Conservation (phyloP, 257 asterid genomes). For the Agastache rugosa region DNA sequence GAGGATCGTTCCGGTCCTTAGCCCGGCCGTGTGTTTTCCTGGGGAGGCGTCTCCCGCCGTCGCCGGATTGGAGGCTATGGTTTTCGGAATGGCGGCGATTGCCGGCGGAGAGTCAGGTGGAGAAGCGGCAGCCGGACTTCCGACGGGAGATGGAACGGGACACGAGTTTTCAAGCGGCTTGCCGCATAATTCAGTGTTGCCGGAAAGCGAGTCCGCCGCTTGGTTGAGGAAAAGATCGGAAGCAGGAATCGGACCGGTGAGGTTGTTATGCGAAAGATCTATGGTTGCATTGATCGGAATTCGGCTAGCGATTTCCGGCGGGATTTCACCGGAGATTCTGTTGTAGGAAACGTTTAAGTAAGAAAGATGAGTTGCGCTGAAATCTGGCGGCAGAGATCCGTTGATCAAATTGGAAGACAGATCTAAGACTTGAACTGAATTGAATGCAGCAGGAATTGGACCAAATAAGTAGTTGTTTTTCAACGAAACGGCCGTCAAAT, state of each 20-base stretch:
- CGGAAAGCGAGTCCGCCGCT: conserved; percentile 48
- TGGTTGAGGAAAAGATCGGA: conserved; percentile 52
- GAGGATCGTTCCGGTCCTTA: conserved; percentile 57
- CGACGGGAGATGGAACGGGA: conserved; percentile 53
- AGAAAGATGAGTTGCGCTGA: conserved; percentile 54
- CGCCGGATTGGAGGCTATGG: conserved; percentile 53
- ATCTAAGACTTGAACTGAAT: conserved; percentile 62
- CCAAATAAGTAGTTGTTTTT: conserved; percentile 78
- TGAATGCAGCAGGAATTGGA: conserved; percentile 62
- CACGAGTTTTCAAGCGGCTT: conserved; percentile 56
- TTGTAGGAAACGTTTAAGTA: conserved; percentile 74
- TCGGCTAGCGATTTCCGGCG: conserved; percentile 51
- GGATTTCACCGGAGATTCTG: conserved; percentile 74
- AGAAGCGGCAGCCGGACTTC: conserved; percentile 42
- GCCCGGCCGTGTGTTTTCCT: conserved; percentile 36
- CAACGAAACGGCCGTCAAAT: conserved; percentile 60
- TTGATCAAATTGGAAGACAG: conserved; percentile 81
- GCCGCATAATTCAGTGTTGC: conserved; percentile 77
- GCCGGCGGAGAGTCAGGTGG: conserved; percentile 79
- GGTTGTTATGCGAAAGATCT: conserved; percentile 69
- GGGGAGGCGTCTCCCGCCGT: conserved; percentile 32
- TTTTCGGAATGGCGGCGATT: conserved; percentile 83
- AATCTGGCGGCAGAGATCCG: conserved; percentile 70
- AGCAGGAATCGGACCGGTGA: conserved; percentile 67
- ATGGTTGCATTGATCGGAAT: conserved; percentile 63